These are phyloP conservation scores for Soucietia sequanensis DNA, from an alignment of 805 yeast species.

Conservation along the genomic window DNA sequence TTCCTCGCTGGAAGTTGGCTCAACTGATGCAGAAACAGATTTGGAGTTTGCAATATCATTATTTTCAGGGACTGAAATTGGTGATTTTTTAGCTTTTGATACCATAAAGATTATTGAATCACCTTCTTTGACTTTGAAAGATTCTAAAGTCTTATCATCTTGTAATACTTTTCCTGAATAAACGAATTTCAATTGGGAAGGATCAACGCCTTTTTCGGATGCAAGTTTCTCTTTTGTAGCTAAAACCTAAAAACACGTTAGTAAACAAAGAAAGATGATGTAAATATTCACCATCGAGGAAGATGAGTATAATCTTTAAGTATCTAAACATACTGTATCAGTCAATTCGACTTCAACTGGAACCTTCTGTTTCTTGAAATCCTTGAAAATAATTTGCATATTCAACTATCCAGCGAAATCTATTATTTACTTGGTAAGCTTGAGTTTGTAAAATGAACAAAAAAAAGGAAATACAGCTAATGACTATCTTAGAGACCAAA, in stretches of 20 bases:
- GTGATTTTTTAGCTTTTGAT: constrained; percentile 39
- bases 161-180: constrained; percentile 88
- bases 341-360: constrained; percentile 70
- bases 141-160: constrained; percentile 73
- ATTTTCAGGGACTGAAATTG: constrained; percentile 23
- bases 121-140: constrained; percentile 74
- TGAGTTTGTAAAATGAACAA: too few species aligned
- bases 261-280: constrained; percentile 9
- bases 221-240: constrained; percentile 77
- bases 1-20: constrained; percentile 5
- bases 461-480: too few species aligned
- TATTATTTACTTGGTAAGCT: too few species aligned
- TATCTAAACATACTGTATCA: constrained; percentile 53
- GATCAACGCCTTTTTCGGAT: constrained; percentile 62
- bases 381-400: constrained; percentile 84
- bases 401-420: too few species aligned
- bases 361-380: constrained; percentile 88
- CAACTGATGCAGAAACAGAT: constrained; percentile 16
- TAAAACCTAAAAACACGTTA: constrained; percentile 41
- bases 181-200: constrained; percentile 79
- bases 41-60: constrained; percentile 17
- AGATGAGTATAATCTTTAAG: neutral
- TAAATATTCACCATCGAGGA: neutral
- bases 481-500: too few species aligned
- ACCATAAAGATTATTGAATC: constrained; percentile 94